Evolutionary conservation across 1,284 basidiomycete species (phyloP).

Genomic region (Vanrija sp.): DNA sequence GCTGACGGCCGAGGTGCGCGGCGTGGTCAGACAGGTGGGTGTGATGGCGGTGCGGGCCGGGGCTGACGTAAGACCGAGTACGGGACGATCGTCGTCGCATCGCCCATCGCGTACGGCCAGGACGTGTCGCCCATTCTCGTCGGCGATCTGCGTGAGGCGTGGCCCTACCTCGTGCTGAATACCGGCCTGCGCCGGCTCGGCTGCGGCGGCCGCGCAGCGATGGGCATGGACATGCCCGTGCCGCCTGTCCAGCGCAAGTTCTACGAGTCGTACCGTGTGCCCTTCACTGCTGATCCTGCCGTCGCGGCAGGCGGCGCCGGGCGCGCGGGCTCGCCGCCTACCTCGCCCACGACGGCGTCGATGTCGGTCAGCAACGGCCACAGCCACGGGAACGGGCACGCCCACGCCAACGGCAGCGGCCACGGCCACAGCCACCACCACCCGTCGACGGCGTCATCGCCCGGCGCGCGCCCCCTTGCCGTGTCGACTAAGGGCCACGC

Average conservation of each 20-base stretch:
- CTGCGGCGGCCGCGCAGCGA: constrained; percentile 43
- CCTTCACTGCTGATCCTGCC: constrained; percentile 1
- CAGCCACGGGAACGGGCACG: background rate
- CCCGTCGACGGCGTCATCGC: background rate
- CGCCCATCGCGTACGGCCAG: constrained; percentile 37
- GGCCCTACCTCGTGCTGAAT: constrained; percentile 42
- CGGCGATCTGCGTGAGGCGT: constrained; percentile 40
- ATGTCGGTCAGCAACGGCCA: background rate
- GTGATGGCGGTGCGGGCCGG: too few species aligned
- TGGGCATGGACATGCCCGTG: constrained; percentile 38
- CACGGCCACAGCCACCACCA: background rate
- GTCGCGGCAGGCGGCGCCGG: background rate
- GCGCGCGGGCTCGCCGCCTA: constrained; percentile 22
- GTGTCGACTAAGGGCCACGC: too few species aligned
- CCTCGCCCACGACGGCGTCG: constrained; percentile 19
- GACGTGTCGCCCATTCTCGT: constrained; percentile 39
- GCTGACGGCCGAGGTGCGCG: constrained; percentile 29
- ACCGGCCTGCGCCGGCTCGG: constrained; percentile 42
- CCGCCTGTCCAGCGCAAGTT: constrained; percentile 43
- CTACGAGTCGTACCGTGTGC: constrained; percentile 38
- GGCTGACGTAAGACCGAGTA: constrained; percentile 26
- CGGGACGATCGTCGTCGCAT: constrained; percentile 38
- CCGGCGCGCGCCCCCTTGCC: background rate
- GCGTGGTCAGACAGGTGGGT: constrained; percentile 11
- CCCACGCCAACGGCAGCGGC: background rate